Conservation (phyloP, 2,329 filamentous ascomycete species). For the Colletotrichum navitas region DNA sequence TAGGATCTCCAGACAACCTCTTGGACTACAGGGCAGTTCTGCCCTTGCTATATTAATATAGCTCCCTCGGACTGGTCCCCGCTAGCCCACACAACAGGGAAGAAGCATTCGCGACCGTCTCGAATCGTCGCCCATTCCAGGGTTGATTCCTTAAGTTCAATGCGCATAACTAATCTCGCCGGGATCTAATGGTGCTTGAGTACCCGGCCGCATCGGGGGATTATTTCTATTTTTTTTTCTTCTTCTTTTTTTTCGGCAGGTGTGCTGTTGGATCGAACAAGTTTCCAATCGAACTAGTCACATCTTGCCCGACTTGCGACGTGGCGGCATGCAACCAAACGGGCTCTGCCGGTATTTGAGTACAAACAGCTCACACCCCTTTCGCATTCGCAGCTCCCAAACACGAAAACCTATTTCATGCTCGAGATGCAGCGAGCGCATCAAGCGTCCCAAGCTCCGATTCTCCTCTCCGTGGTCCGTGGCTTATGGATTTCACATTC, state of each 20-base stretch:
- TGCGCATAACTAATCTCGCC: conserved; percentile 36
- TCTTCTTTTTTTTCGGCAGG: background rate
- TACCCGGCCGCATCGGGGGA: conserved; percentile 26
- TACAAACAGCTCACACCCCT: background rate
- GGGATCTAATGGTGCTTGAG: conserved; percentile 30
- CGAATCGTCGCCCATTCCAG: conserved; percentile 35
- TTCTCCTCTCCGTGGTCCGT: background rate
- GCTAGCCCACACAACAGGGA: conserved; percentile 31
- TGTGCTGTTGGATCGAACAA: conserved; percentile 5
- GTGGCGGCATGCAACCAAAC: conserved; percentile 23
- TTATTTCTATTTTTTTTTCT: too few relatives aligned
- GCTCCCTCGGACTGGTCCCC: conserved; percentile 34
- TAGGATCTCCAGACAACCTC: conserved; percentile 20
- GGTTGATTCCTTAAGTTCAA: conserved; percentile 35
- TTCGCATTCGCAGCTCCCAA: conserved; percentile 35
- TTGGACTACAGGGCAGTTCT: conserved; percentile 9
- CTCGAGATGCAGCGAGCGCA: conserved; percentile 20
- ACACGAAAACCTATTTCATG: conserved; percentile 24
- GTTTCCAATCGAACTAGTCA: conserved; percentile 12
- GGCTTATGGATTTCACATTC: conserved; percentile 11
- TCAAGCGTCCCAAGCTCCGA: conserved; percentile 38
- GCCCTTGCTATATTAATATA: background rate
- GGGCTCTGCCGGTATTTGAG: conserved; percentile 5
- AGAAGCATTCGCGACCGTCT: conserved; percentile 39
- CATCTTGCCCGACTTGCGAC: conserved; percentile 21